Base-by-base conservation (phyloP, 768 basidiomycete species). In the Boletus subcaerulescens region DNA sequence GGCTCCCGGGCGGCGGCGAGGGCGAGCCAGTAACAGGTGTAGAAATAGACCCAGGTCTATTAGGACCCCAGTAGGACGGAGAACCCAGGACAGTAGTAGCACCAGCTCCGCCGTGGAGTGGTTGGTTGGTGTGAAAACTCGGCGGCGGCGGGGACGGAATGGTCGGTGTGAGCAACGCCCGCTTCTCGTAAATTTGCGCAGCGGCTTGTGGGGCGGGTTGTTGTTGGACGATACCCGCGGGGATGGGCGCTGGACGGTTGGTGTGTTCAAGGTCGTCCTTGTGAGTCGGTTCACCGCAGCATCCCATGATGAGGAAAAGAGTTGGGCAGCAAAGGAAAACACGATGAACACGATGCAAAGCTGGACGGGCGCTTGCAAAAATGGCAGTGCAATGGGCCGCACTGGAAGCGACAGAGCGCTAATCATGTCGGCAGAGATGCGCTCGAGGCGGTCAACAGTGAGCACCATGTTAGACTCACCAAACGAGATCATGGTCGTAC, bases 241-340 rank as follows among this genome's bases (percentile, higher is more conserved):
- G 64, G 26, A 62, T 57, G 6, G 67, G 59, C 32, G 59, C 60
- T 0, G 64, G 59, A 2, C 73, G 68, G 68, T 77, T 75, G 48
- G 71, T 61, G 52, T 67, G 66, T 45, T 72, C n/a, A n/a, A n/a
- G 61, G 50, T 67, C 57, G 52, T 72, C 65, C 29, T 65, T 62
- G 35, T 65, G 63, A 32, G 58, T 65, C 10, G 78, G 60, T 45
- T 80, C 77, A n/a, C 86, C 85, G 65, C 88, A 91, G 63, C 89
- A 89, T 58, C 81, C 77, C 84, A 86, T 87, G 60, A 60, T 57
- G 36, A 50, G 9, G 47, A 44, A 33, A 24, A 36, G 42, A 57
- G 53, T 2, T 15, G 20, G 29, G n/a, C 1, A 29, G n/a, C 35
- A 24, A 32, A 10, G 2, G 20, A 22, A 29, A 29, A 29, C 9